phyloP scores from a whole-genome alignment of 176 grass and related monocot species.

The barley (Hordeum vulgare) region DNA sequence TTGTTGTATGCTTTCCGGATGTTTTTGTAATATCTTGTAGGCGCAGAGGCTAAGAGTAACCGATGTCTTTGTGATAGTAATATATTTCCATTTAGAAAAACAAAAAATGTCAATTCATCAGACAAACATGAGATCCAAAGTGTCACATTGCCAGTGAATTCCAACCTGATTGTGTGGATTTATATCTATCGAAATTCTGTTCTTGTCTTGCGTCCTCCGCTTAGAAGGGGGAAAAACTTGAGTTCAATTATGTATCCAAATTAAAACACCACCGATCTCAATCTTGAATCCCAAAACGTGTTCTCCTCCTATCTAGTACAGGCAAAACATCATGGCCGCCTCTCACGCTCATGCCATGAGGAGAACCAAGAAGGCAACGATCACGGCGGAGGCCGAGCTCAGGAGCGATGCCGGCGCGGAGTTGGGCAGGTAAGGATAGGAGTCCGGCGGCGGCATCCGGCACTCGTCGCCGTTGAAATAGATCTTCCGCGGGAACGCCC shows the following conservation, averaged over 20 bases:
- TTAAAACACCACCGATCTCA: not conserved
- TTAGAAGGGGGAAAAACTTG: not conserved
- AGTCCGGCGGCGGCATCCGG: conserved; percentile 64
- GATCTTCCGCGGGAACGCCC: conserved; percentile 94
- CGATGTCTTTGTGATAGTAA: no score
- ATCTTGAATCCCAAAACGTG: not conserved
- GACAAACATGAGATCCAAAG: not conserved
- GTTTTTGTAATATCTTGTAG: no score
- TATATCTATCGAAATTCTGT: not conserved
- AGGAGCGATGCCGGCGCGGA: conserved; percentile 17
- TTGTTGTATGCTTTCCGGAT: no score
- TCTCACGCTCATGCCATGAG: conserved; percentile 3
- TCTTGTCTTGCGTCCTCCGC: not conserved
- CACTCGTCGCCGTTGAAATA: conserved; percentile 98
- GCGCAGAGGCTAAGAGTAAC: no score
- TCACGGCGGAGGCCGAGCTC: not conserved
- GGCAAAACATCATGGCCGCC: not conserved
- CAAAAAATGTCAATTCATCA: no score
- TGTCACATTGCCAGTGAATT: not conserved
- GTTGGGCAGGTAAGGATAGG: conserved; percentile 72
- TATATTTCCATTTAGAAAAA: no score
- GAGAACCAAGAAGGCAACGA: not conserved
- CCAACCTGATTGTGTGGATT: not conserved
- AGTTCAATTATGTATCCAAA: not conserved
- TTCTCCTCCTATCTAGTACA: conserved; percentile 24